These are phyloP conservation scores for Cryoendolithus antarcticus DNA, from an alignment of 2,329 filamentous ascomycete genomes.

Conservation along the genomic window DNA sequence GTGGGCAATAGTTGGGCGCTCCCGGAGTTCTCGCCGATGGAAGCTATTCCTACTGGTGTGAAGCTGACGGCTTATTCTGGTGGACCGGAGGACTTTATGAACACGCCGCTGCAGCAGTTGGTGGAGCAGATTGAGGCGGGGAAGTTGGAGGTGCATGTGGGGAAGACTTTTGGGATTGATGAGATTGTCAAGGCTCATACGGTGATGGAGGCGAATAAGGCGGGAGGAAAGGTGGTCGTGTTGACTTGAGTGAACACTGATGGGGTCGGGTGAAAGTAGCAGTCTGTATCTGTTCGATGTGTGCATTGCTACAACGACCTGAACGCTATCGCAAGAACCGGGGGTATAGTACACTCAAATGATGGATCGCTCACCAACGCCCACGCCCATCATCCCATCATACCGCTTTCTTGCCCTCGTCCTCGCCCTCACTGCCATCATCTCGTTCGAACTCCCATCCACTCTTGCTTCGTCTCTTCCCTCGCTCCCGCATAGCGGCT, in stretches of 20 bases:
- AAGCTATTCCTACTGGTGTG: conserved; percentile 27
- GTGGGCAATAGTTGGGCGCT: conserved; percentile 32
- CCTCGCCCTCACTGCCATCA: conserved; percentile 9
- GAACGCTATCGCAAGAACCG: too few species aligned
- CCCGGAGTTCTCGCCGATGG: conserved; percentile 32
- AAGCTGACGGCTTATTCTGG: conserved; percentile 32
- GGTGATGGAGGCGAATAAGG: conserved; percentile 33
- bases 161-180: conserved; percentile 31
- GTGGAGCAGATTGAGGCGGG: conserved; percentile 27
- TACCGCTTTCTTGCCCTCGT: conserved; percentile 13
- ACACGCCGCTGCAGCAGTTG: conserved; percentile 30
- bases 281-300: too few species aligned
- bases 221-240: conserved; percentile 35
- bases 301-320: too few species aligned
- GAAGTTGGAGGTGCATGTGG: conserved; percentile 29
- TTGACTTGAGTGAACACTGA: conserved; percentile 16
- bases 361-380: too few species aligned
- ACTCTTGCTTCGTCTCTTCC: conserved; percentile 43
- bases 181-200: conserved; percentile 36
- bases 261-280: too few species aligned
- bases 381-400: conserved; percentile 3
- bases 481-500: conserved; percentile 71
- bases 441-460: conserved; percentile 14
- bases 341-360: too few species aligned
- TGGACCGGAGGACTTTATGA: conserved; percentile 28